These are phyloP conservation scores for Colletotrichum scovillei DNA, from an alignment of 2,329 filamentous ascomycete genomes.

Conservation along the genomic window DNA sequence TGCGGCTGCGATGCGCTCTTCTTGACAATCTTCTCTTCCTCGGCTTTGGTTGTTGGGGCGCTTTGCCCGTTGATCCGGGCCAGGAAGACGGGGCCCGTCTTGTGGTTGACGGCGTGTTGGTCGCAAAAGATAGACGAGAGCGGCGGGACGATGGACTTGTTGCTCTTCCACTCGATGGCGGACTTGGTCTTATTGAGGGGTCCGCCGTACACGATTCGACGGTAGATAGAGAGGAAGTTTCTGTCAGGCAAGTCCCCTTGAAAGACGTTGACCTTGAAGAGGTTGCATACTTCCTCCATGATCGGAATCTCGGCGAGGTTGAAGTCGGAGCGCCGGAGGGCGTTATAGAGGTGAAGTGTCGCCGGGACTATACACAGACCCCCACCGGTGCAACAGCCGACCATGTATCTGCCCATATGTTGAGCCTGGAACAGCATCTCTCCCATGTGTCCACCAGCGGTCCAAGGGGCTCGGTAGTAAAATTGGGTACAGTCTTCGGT, in stretches of 20 bases:
- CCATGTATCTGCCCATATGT: neutral
- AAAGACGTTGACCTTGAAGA: neutral
- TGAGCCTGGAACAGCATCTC: neutral
- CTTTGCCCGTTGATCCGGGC: neutral
- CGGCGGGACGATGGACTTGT: neutral
- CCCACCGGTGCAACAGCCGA: no score
- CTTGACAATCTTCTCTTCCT: neutral
- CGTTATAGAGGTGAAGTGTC: neutral
- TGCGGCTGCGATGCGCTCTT: neutral
- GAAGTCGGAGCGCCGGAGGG: neutral
- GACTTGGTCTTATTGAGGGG: neutral
- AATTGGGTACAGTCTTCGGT: neutral
- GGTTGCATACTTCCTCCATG: neutral
- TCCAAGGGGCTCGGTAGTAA: neutral
- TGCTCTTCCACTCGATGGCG: neutral
- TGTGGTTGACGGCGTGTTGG: neutral
- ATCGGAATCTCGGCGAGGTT: neutral
- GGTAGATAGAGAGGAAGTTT: neutral
- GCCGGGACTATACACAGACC: neutral
- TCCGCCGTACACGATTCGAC: neutral
- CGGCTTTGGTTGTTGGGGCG: neutral
- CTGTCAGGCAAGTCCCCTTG: neutral
- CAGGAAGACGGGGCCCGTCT: neutral
- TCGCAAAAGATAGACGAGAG: neutral
- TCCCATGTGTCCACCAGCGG: neutral